Percentiles rank a stretch among this genome's conserved stretches.
phyloP scores from a whole-genome alignment of 441 rosid genomes.

The Aquilaria agallochum region DNA sequence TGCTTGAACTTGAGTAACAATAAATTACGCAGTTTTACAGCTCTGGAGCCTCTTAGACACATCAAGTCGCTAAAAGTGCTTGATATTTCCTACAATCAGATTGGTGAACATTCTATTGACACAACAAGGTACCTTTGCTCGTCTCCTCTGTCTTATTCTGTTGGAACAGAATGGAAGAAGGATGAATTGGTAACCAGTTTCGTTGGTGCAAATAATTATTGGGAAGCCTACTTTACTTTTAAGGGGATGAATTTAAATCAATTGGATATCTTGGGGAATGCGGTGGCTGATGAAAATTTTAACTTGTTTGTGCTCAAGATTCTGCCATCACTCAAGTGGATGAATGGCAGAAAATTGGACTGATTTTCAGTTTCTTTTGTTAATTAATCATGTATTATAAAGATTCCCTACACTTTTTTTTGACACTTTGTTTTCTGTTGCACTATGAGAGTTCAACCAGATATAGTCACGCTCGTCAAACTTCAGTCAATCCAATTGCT shows the following conservation, averaged over 20 bases:
- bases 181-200: constrained; percentile 27
- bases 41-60: constrained; percentile 66
- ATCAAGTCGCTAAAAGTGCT: constrained; percentile 56
- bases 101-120: constrained; percentile 77
- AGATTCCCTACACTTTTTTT: no score
- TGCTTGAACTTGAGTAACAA: constrained; percentile 71
- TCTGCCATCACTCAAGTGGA: constrained; percentile 59
- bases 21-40: constrained; percentile 61
- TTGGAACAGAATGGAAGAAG: constrained; percentile 33
- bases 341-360: constrained; percentile 44
- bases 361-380: constrained; percentile 6
- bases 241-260: constrained; percentile 58
- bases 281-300: constrained; percentile 53
- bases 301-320: constrained; percentile 45
- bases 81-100: constrained; percentile 76
- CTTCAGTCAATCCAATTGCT: no score
- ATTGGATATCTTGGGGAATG: constrained; percentile 61
- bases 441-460: no score
- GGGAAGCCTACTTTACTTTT: constrained; percentile 69
- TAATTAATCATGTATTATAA: neutral
- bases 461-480: no score
- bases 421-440: no score
- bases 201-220: constrained; percentile 28
- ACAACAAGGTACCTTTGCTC: constrained; percentile 63
- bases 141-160: constrained; percentile 72